These are phyloP conservation scores for Lophium mytilinum DNA, from an alignment of 495 filamentous ascomycete genomes.

Conservation along the genomic window DNA sequence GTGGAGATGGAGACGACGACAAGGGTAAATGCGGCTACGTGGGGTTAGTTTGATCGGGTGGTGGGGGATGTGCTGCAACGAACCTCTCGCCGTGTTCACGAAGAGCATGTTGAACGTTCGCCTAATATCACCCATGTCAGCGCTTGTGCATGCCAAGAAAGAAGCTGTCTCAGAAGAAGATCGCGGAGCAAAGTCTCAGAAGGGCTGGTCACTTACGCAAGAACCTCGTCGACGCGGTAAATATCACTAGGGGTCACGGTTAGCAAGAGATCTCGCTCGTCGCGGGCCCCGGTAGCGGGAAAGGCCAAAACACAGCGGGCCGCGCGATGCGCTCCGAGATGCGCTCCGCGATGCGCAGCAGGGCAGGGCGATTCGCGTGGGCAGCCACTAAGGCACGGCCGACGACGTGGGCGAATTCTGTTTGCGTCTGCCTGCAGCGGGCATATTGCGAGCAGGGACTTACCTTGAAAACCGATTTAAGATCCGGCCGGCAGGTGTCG, in stretches of 20 bases:
- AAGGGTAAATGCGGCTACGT: constrained; percentile 60
- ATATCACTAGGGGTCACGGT: constrained; percentile 53
- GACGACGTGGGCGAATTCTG: neutral
- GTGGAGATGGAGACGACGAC: constrained; percentile 74
- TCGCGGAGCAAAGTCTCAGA: too few relatives aligned
- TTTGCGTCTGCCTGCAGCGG: neutral
- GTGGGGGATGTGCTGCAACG: constrained; percentile 16
- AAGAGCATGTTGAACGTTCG: constrained; percentile 57
- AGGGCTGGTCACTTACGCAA: constrained; percentile 59
- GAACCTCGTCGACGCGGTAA: constrained; percentile 90
- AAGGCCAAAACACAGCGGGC: neutral
- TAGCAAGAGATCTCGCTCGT: constrained; percentile 29
- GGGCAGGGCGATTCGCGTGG: too few relatives aligned
- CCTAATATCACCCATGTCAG: constrained; percentile 22
- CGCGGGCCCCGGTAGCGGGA: constrained; percentile 39
- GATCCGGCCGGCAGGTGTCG: constrained; percentile 93
- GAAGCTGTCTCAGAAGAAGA: too few relatives aligned
- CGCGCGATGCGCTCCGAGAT: too few relatives aligned
- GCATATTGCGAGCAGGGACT: constrained; percentile 20
- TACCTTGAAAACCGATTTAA: constrained; percentile 93
- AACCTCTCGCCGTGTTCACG: constrained; percentile 72
- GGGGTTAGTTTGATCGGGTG: neutral
- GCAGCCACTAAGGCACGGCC: neutral
- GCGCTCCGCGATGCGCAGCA: neutral
- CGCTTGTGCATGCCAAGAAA: neutral